Percentiles rank a stretch among this genome's conserved stretches.
Evolutionary conservation across 768 basidiomycete species (phyloP).

Genomic region (Neoboletus magnificus): DNA sequence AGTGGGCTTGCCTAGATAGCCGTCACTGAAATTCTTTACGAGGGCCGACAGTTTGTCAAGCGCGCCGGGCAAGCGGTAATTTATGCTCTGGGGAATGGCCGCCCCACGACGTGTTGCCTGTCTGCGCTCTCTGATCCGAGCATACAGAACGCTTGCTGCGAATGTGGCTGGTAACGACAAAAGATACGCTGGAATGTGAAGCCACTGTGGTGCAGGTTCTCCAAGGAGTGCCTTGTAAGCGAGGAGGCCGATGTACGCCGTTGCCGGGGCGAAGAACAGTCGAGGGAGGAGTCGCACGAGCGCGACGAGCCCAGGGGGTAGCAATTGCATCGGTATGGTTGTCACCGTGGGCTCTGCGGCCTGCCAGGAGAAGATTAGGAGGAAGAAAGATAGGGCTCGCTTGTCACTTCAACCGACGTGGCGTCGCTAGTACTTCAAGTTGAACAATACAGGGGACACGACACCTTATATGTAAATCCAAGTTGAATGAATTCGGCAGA

Average conservation of each 20-base stretch:
- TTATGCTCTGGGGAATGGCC: conserved; percentile 38
- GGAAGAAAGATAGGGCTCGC: too few species aligned
- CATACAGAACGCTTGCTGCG: conserved; percentile 33
- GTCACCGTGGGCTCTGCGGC: background rate
- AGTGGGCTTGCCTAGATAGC: conserved; percentile 44
- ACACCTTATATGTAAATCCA: background rate
- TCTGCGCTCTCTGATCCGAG: conserved; percentile 41
- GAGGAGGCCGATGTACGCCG: conserved; percentile 11
- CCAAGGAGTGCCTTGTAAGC: conserved; percentile 9
- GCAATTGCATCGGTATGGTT: conserved; percentile 7
- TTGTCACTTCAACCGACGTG: background rate
- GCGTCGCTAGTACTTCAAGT: background rate
- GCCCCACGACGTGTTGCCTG: conserved; percentile 46
- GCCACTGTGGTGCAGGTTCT: conserved; percentile 8
- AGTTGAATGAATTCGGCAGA: too few species aligned
- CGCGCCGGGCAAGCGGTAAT: conserved; percentile 42
- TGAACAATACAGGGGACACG: background rate
- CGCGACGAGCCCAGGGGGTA: conserved; percentile 34
- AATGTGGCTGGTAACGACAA: conserved; percentile 25
- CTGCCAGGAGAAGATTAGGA: background rate
- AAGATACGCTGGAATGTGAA: conserved; percentile 15
- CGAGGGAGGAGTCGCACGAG: conserved; percentile 30
- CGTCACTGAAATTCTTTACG: conserved; percentile 38
- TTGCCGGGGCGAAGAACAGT: conserved; percentile 17
- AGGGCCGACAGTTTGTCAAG: conserved; percentile 43